Percentiles rank a stretch among this genome's conserved stretches.
phyloP scores from a whole-genome alignment of 495 filamentous ascomycete species.

The Trichoderma orchidacearum region DNA sequence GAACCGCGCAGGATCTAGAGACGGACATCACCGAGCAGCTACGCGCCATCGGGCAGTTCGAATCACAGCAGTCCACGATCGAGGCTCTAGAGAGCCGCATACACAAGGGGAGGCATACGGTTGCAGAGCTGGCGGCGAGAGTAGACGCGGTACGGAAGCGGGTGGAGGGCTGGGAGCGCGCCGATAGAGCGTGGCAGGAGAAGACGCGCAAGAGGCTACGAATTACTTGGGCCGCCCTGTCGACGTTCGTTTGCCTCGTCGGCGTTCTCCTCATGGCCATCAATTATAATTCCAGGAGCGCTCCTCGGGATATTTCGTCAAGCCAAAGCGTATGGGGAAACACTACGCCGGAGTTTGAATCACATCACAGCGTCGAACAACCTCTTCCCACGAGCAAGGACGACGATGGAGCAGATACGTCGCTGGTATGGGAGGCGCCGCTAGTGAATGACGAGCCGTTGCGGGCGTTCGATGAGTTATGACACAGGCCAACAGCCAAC shows the following conservation, averaged over 20 bases:
- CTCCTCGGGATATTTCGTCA: neutral
- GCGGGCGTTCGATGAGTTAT: conserved; percentile 19
- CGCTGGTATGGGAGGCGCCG: neutral
- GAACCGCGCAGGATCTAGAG: conserved; percentile 44
- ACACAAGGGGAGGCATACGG: conserved; percentile 43
- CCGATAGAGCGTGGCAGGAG: conserved; percentile 61
- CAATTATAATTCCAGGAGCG: neutral
- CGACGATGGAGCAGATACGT: neutral
- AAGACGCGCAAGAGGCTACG: conserved; percentile 47
- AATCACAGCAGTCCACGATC: conserved; percentile 57
- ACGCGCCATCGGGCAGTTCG: conserved; percentile 50
- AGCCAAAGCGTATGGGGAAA: neutral
- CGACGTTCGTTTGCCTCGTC: neutral
- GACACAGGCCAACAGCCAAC: conserved; percentile 2
- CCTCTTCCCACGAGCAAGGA: neutral
- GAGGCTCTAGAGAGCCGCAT: conserved; percentile 53
- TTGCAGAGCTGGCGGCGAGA: conserved; percentile 48
- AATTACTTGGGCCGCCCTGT: conserved; percentile 44
- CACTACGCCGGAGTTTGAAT: neutral
- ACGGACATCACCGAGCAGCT: conserved; percentile 53
- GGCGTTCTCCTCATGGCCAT: neutral
- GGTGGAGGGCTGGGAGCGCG: conserved; percentile 58
- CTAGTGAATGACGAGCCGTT: conserved; percentile 11
- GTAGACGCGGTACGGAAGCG: conserved; percentile 49
- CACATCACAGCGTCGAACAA: neutral